Evolutionary conservation across 768 basidiomycete species (phyloP).

Genomic region (Tephrocybe rancida): DNA sequence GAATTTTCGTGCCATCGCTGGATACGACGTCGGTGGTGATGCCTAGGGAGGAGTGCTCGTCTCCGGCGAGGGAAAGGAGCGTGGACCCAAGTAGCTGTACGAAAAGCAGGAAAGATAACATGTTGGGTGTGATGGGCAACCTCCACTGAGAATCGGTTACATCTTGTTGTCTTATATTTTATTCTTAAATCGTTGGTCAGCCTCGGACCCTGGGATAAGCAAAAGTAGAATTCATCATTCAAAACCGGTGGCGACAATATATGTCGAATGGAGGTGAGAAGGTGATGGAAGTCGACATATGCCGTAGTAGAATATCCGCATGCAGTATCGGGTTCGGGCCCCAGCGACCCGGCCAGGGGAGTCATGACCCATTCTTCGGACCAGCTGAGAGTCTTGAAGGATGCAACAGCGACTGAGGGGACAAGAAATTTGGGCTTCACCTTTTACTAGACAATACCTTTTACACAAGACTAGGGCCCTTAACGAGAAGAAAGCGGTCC

Average conservation of each 20-base stretch:
- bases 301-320: constrained; percentile 1
- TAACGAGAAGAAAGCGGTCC: too few species aligned
- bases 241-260: background rate
- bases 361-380: too few species aligned
- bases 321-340: background rate
- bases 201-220: background rate
- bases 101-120: background rate
- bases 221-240: constrained; percentile 4
- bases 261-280: background rate
- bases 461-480: too few species aligned
- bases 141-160: background rate
- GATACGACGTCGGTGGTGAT: background rate
- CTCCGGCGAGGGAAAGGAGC: constrained; percentile 11
- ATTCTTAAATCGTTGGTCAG: background rate
- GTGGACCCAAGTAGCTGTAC: background rate
- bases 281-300: constrained; percentile 3
- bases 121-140: background rate
- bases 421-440: too few species aligned
- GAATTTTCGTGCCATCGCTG: constrained; percentile 9
- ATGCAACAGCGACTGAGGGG: too few species aligned
- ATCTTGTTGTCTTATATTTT: background rate
- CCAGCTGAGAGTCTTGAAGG: too few species aligned
- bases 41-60: background rate
- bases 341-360: background rate
- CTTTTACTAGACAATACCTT: too few species aligned